Evolutionary conservation across 345 rosid species (phyloP), one percentile per base, ranked within the genome.

Genomic region (Dovyalis caffra): DNA sequence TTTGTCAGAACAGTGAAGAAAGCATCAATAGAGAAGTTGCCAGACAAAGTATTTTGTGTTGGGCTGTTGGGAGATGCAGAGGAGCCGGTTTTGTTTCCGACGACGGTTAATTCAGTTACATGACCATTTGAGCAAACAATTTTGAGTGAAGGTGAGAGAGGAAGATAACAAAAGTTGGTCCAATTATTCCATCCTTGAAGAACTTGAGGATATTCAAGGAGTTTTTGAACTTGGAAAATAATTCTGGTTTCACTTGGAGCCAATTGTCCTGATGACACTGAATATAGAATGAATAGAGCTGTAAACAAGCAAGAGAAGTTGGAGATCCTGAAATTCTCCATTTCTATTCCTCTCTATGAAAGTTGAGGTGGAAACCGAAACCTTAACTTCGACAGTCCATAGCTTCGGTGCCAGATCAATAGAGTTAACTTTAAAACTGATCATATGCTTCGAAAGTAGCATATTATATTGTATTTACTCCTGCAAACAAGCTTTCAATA

Each of bases 181-280:
- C 90, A 92, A 5, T 85, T 87, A 25, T 74, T 87, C 97, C 98
- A 95, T 77, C 88, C 81, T 35, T 81, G 90, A 82, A 95, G 92
- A 80, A 75, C 80, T 21, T 81, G 73, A 9, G 99, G 97, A 78
- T 90, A 88, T 64, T 95, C 91, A 6, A 95, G 86, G 28, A 84
- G 89, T 69, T 83, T 85, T 72, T 84, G 90, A 76, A 91, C 80
- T 76, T 87, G 94, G 73, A 87, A 72, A 66, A 92, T 85, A 53
- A 79, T 82, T 56, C 79, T 77, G 73, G 87, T 76, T 77, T 95
- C 97, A 49, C 77, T 83, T 37, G 90, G 84, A 62, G 79, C 14
- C 35, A 91, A 65, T 64, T 92, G 97, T 38, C 79, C 87, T 25
- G 25, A 18, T 18, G 97, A 86, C 69, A 76, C 78, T 35, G 81